Percentiles rank a stretch among this genome's conserved stretches.
These are phyloP conservation scores for Phaeosphaeriaceae sp. DNA, from an alignment of 2,329 filamentous ascomycete species.

Conservation along the genomic window DNA sequence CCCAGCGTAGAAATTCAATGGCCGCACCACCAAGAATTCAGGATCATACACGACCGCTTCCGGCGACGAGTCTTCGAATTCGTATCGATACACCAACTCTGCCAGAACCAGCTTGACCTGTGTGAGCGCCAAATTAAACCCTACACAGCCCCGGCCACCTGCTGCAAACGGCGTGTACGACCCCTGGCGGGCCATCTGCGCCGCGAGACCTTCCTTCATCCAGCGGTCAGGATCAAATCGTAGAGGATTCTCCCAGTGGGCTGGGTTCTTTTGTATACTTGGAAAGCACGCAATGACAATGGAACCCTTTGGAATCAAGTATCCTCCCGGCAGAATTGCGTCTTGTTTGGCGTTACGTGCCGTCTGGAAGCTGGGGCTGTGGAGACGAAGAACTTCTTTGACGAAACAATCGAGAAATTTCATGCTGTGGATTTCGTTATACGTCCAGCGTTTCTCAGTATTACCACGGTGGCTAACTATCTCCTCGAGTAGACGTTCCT, in stretches of 20 bases:
- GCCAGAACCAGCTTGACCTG: conserved; percentile 17
- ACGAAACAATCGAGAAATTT: conserved; percentile 27
- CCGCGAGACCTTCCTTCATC: conserved; percentile 57
- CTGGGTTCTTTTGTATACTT: conserved; percentile 59
- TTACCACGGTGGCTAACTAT: conserved; percentile 24
- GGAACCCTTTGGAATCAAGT: conserved; percentile 59
- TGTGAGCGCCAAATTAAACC: conserved; percentile 18
- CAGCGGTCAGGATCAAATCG: conserved; percentile 67
- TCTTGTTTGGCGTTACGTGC: conserved; percentile 63
- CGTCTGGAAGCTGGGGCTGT: conserved; percentile 46
- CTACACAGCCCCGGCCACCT: conserved; percentile 17
- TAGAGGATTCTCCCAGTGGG: conserved; percentile 64
- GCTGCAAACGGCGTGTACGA: conserved; percentile 20
- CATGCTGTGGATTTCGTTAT: conserved; percentile 24
- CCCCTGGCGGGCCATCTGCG: conserved; percentile 14
- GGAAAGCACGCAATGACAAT: conserved; percentile 61
- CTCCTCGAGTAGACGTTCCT: conserved; percentile 29
- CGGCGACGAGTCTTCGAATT: conserved; percentile 14
- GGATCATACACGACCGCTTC: conserved; percentile 18
- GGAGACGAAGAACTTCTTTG: conserved; percentile 30
- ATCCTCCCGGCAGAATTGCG: conserved; percentile 65
- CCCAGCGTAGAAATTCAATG: conserved; percentile 20
- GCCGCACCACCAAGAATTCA: conserved; percentile 18
- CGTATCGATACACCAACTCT: conserved; percentile 15
- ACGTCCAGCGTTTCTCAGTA: conserved; percentile 24